Evolutionary conservation across 176 grass and related monocot genomes (phyloP), one percentile per base, ranked within the genome.

Genomic region (Triticum urartu): DNA sequence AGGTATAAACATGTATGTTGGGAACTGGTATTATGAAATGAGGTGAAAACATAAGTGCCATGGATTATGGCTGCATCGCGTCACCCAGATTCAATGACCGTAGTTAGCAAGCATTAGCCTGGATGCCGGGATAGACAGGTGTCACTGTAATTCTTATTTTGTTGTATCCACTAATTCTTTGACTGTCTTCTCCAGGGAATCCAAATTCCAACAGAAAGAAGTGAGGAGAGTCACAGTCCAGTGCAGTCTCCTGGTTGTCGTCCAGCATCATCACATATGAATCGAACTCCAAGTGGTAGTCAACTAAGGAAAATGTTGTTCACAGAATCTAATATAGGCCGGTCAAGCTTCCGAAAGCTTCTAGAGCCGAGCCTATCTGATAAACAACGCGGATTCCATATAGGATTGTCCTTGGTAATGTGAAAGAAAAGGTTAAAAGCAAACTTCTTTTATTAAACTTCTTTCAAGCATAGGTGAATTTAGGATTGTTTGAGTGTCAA

Each of bases 331-430:
- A 79, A 95, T 54, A 80, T 89, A 18, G 89, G 89, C 47, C 89
- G 90, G 60, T 94, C 93, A 79, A 95, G 90, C 86, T 94, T 98
- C 71, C 88, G 76, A 32, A 98, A 94, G 65, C 96, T 98, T 89
- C 86, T 98, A 81, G 93, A 98, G 72, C 96, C 96, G 66, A 91
- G 93, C 64, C 50, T 88, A 33, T 89, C 79, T 3, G 93, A 88
- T 59, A 87, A 60, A 68, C 93, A 90, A 81, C n/a, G n/a, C n/a
- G 96, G 96, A 78, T 92, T 90, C 96, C 96, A 30, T 98, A 98
- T 45, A 98, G 96, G 78, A 82, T 98, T 87, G 88, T 98, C 86
- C 93, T 98, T 74, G 93, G 96, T 79, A 72, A 94, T 86, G 78
- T 98, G 54, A 95, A 94, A 85, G 93, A 98, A 64, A 98, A 94